phyloP scores from a whole-genome alignment of 352 stramenopile species.

The Globisporangium nunn region DNA sequence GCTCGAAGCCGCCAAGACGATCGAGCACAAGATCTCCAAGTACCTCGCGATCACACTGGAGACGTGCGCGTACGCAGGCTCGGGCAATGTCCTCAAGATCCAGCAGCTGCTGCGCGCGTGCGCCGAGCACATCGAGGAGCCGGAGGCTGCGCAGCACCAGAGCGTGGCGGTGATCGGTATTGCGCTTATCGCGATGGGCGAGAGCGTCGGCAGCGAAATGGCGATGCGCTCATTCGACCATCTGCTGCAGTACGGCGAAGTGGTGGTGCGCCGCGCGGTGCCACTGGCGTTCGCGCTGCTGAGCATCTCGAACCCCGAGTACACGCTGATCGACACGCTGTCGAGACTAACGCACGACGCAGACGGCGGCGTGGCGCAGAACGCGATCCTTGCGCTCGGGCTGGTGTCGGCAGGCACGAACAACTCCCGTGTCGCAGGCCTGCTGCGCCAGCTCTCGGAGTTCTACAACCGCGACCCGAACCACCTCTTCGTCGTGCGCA shows the following conservation, averaged over 20 bases:
- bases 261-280: slow-evolving; percentile 95
- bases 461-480: slow-evolving; percentile 98
- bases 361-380: slow-evolving; percentile 95
- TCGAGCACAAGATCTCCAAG: slow-evolving; percentile 97
- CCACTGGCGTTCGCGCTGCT: slow-evolving; percentile 95
- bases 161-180: slow-evolving; percentile 96
- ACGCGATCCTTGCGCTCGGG: slow-evolving; percentile 95
- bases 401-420: slow-evolving; percentile 98
- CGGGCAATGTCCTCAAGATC: slow-evolving; percentile 98
- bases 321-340: slow-evolving; percentile 93
- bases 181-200: slow-evolving; percentile 96
- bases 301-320: slow-evolving; percentile 97
- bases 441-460: slow-evolving; percentile 95
- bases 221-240: slow-evolving; percentile 98
- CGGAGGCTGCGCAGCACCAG: slow-evolving; percentile 79
- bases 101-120: slow-evolving; percentile 97
- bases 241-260: slow-evolving; percentile 98
- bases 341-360: slow-evolving; percentile 97
- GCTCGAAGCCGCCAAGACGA: slow-evolving; percentile 97
- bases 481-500: slow-evolving; percentile 97
- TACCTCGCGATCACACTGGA: slow-evolving; percentile 96
- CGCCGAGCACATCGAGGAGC: slow-evolving; percentile 93
- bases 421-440: slow-evolving; percentile 96
- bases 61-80: slow-evolving; percentile 97
- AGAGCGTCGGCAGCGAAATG: slow-evolving; percentile 98